Base-by-base conservation (phyloP, 2,329 filamentous ascomycete species). In the Plenodomus lindquistii region DNA sequence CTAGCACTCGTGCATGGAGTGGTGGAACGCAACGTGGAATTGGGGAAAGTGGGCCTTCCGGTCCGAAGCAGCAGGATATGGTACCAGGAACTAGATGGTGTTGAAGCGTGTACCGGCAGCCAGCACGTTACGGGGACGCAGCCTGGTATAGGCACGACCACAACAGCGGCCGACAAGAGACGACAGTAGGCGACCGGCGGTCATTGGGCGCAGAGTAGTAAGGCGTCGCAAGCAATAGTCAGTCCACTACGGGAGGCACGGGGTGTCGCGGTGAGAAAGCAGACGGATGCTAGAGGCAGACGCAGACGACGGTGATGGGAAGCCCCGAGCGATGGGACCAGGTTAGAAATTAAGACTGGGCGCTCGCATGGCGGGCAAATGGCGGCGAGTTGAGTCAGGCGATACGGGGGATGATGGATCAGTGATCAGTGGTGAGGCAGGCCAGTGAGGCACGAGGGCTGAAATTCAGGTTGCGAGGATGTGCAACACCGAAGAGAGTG, bases 1-100 rank as follows among this genome's bases (percentile, higher is more conserved):
- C 57, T 66, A 71, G 54, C 48, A 42, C 50, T 50, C 42, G 54
- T 66, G 60, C 69, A 71, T 72, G 35, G 45, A 52, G 52, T 52
- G 50, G 55, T 52, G 55, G 55, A 48, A 52, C 47, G 51, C 42
- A 44, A 55, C 49, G 57, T 56, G 48, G 49, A 46, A 46, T 48
- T 49, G 58, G 57, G 59, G 55, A 52, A 59, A 54, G 55, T 58
- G 62, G 62, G 55, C 54, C 61, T 15, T 20, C 50, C 45, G 55
- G 60, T 59, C 51, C 57, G 50, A 55, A 55, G 54, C 57, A 53
- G 51, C 54, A 60, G 53, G 54, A 55, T 46, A 53, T 54, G 60
- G 56, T 56, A 55, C 61, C 56, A 59, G 60, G 59, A 55, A 42
- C 57, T 57, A 60, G 50, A 48, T 53, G 57, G 47, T 40, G 45